Conservation (phyloP, 2,329 filamentous ascomycete genomes). For the Aschersonia sp. region DNA sequence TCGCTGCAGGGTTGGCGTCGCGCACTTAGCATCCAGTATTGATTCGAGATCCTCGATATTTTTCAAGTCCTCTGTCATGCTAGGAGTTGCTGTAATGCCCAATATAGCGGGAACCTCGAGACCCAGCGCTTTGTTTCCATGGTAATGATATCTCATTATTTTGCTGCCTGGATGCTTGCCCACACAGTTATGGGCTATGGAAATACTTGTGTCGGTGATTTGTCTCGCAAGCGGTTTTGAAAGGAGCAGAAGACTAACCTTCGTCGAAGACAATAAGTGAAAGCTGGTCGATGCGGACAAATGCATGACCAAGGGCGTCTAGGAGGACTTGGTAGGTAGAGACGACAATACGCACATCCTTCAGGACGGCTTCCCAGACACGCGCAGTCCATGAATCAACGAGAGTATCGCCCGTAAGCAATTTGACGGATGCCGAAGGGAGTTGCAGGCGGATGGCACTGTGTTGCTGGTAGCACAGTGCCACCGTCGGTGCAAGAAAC, state of each 20-base stretch:
- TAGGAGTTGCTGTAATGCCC: slow-evolving; percentile 69
- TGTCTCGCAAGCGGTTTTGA: neutral
- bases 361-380: slow-evolving; percentile 54
- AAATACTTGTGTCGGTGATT: neutral
- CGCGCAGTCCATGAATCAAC: slow-evolving; percentile 58
- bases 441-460: slow-evolving; percentile 45
- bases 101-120: slow-evolving; percentile 48
- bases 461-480: slow-evolving; percentile 53
- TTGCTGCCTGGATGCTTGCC: slow-evolving; percentile 47
- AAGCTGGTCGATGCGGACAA: slow-evolving; percentile 49
- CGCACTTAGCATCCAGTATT: slow-evolving; percentile 55
- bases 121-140: slow-evolving; percentile 25
- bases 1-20: slow-evolving; percentile 53
- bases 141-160: slow-evolving; percentile 64
- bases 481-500: slow-evolving; percentile 60
- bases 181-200: slow-evolving; percentile 58
- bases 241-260: slow-evolving; percentile 30
- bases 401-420: slow-evolving; percentile 54
- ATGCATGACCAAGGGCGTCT: slow-evolving; percentile 62
- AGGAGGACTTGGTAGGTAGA: slow-evolving; percentile 63
- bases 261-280: slow-evolving; percentile 72
- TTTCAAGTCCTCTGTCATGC: slow-evolving; percentile 41
- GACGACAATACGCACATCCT: slow-evolving; percentile 55
- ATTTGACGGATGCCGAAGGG: slow-evolving; percentile 39
- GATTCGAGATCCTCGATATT: slow-evolving; percentile 49